phyloP scores from a whole-genome alignment of 1,139 yeast genomes.

The Geotrichum phurueaensis region DNA sequence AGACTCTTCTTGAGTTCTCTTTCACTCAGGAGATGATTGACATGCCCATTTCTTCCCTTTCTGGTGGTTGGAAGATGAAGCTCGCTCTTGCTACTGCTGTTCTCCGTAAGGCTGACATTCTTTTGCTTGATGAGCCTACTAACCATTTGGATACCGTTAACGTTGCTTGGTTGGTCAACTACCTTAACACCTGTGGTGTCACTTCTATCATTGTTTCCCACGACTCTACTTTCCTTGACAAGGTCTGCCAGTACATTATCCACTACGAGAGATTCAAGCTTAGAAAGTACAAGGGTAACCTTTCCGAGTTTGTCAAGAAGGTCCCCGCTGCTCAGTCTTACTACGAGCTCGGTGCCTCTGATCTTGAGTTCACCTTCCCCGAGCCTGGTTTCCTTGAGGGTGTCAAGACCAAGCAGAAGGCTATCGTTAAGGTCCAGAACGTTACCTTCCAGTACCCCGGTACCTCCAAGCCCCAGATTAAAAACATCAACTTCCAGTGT shows the following conservation, averaged over 20 bases:
- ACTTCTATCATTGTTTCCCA: constrained; percentile 98
- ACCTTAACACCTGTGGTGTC: constrained; percentile 96
- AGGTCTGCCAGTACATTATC: constrained; percentile 94
- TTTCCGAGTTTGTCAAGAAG: constrained; percentile 95
- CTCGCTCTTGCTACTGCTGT: constrained; percentile 99
- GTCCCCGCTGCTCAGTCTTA: constrained; percentile 98
- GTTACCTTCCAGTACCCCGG: constrained; percentile 99
- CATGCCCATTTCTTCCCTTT: constrained; percentile 91
- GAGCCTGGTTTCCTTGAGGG: constrained; percentile 99
- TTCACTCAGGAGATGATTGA: constrained; percentile 87
- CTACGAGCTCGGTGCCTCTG: constrained; percentile 98
- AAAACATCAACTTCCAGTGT: constrained; percentile 92
- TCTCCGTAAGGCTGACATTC: constrained; percentile 95
- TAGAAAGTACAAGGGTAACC: constrained; percentile 99
- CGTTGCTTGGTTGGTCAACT: constrained; percentile 99
- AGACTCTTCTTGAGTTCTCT: constrained; percentile 74
- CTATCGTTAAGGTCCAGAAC: constrained; percentile 94
- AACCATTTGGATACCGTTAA: constrained; percentile 99
- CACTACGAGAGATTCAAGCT: constrained; percentile 99
- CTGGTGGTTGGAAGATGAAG: constrained; percentile 99
- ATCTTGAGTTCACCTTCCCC: constrained; percentile 93
- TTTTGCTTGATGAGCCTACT: constrained; percentile 98
- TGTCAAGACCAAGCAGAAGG: constrained; percentile 99
- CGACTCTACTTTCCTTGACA: constrained; percentile 99
- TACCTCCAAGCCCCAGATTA: constrained; percentile 89